Conservation (phyloP, 768 basidiomycete genomes). For the Cantharellus anzutake region DNA sequence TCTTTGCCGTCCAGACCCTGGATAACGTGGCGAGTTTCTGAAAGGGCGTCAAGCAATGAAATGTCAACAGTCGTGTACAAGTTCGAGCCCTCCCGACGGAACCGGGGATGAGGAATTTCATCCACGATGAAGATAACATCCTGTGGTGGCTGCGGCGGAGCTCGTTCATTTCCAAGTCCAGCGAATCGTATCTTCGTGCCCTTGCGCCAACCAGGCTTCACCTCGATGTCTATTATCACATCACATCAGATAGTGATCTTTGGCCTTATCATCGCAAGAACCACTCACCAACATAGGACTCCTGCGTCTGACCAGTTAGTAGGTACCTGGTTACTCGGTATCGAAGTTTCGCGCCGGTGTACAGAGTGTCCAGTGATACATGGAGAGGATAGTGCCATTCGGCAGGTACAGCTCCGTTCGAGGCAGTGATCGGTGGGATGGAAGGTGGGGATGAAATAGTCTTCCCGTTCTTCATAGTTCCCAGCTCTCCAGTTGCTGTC, state of each 20-base stretch:
- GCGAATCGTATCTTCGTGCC: constrained; percentile 43
- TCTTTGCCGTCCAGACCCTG: constrained; percentile 40
- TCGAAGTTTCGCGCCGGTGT: constrained; percentile 32
- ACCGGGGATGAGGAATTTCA: constrained; percentile 36
- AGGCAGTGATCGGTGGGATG: neutral
- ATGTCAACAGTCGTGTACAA: constrained; percentile 35
- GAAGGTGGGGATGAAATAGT: neutral
- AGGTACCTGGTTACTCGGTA: constrained; percentile 42
- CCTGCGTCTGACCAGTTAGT: constrained; percentile 28
- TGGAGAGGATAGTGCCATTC: constrained; percentile 53
- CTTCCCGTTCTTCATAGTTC: neutral
- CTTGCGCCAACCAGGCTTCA: constrained; percentile 40
- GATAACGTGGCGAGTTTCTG: constrained; percentile 29
- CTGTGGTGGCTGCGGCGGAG: constrained; percentile 31
- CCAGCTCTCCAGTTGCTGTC: neutral
- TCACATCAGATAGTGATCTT: neutral
- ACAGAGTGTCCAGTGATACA: constrained; percentile 43
- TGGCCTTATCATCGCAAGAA: neutral
- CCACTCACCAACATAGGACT: constrained; percentile 21
- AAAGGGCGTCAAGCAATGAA: constrained; percentile 33
- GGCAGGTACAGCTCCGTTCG: constrained; percentile 5
- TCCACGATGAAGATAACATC: constrained; percentile 50
- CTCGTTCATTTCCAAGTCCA: constrained; percentile 40
- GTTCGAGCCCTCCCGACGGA: constrained; percentile 37
- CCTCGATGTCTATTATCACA: constrained; percentile 29